Conservation (phyloP, 148 eudicot genomes). For the Pouteria glomerata region DNA sequence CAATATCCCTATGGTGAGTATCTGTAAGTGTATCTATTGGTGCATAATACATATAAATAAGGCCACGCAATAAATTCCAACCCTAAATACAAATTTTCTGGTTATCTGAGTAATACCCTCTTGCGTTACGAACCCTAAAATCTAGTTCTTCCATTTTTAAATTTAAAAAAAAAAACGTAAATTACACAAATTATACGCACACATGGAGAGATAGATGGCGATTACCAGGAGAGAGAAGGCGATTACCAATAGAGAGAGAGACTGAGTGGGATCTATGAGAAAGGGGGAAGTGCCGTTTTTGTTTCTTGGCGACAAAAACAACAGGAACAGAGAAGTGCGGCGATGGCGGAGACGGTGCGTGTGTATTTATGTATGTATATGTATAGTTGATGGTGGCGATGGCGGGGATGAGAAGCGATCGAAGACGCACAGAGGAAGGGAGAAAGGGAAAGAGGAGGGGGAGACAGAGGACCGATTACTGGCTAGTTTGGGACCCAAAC, state of each 20-base stretch:
- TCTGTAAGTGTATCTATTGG: neutral
- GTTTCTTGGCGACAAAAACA: neutral
- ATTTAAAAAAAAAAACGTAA: neutral
- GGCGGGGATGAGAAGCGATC: conserved; percentile 8
- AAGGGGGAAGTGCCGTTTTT: conserved; percentile 5
- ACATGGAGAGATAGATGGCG: neutral
- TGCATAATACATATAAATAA: neutral
- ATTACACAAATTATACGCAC: neutral
- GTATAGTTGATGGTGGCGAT: conserved; percentile 10
- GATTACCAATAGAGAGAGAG: conserved; percentile 2
- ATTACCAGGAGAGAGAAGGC: neutral
- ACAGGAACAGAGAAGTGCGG: neutral
- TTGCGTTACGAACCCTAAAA: conserved; percentile 3
- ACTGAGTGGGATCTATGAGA: neutral
- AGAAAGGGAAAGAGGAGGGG: neutral
- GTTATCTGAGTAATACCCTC: neutral
- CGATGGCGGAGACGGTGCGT: neutral
- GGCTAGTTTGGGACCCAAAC: conserved; percentile 11
- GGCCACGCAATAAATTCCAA: neutral
- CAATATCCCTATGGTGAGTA: neutral
- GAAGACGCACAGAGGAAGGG: neutral
- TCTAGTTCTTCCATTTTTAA: neutral
- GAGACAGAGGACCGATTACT: neutral
- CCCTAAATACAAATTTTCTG: neutral
- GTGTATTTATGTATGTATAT: no score